These are phyloP conservation scores for Colletotrichum filicis DNA, from an alignment of 2,329 filamentous ascomycete species.

Conservation along the genomic window DNA sequence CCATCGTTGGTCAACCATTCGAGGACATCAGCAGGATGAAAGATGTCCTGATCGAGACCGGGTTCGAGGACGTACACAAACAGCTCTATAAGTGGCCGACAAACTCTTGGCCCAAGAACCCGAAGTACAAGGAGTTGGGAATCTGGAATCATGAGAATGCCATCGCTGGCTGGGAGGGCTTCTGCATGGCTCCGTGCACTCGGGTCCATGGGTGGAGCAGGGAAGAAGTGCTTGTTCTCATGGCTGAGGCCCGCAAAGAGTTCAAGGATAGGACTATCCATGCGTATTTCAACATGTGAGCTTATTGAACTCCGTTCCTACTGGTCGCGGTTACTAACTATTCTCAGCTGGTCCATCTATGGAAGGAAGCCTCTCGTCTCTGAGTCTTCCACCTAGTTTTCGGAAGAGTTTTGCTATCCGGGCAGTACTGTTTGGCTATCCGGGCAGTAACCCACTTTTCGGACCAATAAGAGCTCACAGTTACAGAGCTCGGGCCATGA, in stretches of 20 bases:
- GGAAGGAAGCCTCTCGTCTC: not conserved
- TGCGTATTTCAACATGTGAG: not conserved
- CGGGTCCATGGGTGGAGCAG: not conserved
- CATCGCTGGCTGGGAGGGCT: not conserved
- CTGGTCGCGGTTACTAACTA: not conserved
- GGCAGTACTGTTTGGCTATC: no score
- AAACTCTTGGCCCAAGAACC: conserved; percentile 62
- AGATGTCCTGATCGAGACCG: conserved; percentile 58
- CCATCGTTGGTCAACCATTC: conserved; percentile 42
- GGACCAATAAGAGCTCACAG: no score
- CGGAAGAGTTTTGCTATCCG: no score
- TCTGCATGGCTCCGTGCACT: not conserved
- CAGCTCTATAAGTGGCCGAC: conserved; percentile 59
- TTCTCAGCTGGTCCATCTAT: not conserved
- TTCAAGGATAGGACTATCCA: not conserved
- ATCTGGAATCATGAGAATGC: not conserved
- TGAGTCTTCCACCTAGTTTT: no score
- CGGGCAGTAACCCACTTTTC: no score
- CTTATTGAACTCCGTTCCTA: not conserved
- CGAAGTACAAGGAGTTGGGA: conserved; percentile 60
- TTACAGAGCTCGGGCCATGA: no score
- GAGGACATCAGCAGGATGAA: conserved; percentile 42
- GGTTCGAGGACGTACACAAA: conserved; percentile 63
- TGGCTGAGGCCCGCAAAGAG: not conserved
- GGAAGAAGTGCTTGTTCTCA: not conserved